Evolutionary conservation across 2,329 filamentous ascomycete genomes (phyloP), one percentile per base, ranked within the genome.

Genomic region (Neofusicoccum ribis): DNA sequence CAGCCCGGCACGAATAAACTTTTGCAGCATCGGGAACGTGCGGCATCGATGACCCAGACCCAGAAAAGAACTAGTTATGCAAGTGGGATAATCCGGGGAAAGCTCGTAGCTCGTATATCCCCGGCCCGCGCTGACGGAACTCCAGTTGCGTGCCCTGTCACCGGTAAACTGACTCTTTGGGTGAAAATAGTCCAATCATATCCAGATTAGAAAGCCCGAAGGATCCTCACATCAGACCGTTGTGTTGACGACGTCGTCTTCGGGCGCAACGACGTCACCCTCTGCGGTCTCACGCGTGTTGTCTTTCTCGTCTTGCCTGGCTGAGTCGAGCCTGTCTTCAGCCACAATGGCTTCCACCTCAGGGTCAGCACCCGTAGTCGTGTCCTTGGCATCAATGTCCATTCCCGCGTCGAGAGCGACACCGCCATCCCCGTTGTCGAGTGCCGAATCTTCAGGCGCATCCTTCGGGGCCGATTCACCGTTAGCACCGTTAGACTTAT

Each of bases 401-500:
- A 64, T 61, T 11, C n/a, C 56, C 2, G 46, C 36, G 36, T 47
- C 59, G 23, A 52, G 27, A 14, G 54, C 17, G n/a, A 39, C 63
- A 3, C 31, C 39, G 54, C 56, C 64, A 31, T 52, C 34, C 36
- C 23, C 20, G 34, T 31, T 31, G 6, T 63, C 47, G 14, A 23
- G n/a, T 11, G 52, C 11, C 37, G 9, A 4, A 31, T 37, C 36
- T 23, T 37, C 27, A 2, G 62, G 6, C 8, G 37, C 61, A 2
- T 31, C 64, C 2, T 65, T 56, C 15, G 54, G 43, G 31, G 34
- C 43, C 6, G 44, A 17, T n/a, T 41, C 52, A 31, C 12, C 34
- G 2, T 46, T 39, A n/a, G n/a, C 50, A 31, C 8, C 54, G 12
- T 50, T 59, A 37, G 43, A 72, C 62, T 78, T 77, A 62, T 74